A percentile compares a stretch with the other conserved stretches of the same genome.
phyloP scores from a whole-genome alignment of 2,329 filamentous ascomycete genomes.

The Aspergillus luchuensis region DNA sequence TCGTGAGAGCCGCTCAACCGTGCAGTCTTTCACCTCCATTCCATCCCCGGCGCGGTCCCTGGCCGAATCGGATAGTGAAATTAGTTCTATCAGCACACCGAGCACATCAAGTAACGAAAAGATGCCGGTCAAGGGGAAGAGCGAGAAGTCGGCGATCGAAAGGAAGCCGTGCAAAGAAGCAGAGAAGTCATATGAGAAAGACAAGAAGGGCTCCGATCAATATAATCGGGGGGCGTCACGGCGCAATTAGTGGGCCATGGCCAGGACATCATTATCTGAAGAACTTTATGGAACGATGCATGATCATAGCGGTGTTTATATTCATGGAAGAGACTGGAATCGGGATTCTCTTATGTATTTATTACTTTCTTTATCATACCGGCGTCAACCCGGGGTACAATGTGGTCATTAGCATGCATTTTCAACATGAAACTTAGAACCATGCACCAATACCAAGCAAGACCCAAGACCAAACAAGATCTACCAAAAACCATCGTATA shows the following conservation, averaged over 20 bases:
- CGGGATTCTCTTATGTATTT: neutral
- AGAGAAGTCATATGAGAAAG: neutral
- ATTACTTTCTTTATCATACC: neutral
- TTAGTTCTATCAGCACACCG: slow-evolving; percentile 24
- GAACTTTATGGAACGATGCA: neutral
- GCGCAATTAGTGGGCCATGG: neutral
- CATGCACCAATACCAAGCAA: neutral
- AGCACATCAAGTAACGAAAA: slow-evolving; percentile 19
- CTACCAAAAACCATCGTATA: neutral
- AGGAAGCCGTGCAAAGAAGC: neutral
- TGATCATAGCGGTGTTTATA: slow-evolving; percentile 4
- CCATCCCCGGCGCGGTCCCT: slow-evolving; percentile 16
- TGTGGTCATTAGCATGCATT: neutral
- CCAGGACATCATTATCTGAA: too few species aligned
- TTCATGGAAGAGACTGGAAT: neutral
- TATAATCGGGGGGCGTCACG: neutral
- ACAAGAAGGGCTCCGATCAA: neutral
- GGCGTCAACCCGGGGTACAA: neutral
- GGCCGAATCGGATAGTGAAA: slow-evolving; percentile 20
- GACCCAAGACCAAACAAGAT: neutral
- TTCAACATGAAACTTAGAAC: neutral
- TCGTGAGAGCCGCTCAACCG: slow-evolving; percentile 16
- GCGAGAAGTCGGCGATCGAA: slow-evolving; percentile 1
- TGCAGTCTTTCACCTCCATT: slow-evolving; percentile 13
- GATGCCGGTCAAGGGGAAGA: slow-evolving; percentile 4